Conservation (phyloP, 2,329 filamentous ascomycete species). For the Macrophomina pseudophaseolina region DNA sequence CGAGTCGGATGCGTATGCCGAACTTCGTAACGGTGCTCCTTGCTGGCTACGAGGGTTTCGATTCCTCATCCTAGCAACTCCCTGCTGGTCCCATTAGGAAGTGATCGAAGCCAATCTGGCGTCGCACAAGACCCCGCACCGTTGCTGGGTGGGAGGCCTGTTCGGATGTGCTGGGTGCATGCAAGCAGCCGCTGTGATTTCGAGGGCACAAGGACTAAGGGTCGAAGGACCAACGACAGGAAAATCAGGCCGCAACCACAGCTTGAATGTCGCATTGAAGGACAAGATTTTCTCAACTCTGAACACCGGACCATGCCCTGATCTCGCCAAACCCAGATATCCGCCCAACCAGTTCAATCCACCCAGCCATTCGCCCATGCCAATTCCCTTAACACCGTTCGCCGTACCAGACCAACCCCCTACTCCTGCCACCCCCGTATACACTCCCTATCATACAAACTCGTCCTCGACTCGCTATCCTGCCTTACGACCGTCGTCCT, state of each 20-base stretch:
- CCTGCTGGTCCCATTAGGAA: neutral
- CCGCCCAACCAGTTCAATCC: neutral
- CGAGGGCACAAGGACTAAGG: neutral
- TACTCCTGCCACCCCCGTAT: slow-evolving; percentile 2
- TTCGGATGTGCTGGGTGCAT: neutral
- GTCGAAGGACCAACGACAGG: too few species aligned
- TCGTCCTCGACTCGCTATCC: neutral
- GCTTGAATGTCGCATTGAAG: neutral
- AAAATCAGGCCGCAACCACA: neutral
- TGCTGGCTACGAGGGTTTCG: neutral
- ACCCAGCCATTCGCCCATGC: neutral
- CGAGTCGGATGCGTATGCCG: neutral
- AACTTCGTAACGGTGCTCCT: neutral
- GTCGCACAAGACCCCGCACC: neutral
- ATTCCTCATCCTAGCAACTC: neutral
- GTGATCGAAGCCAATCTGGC: neutral
- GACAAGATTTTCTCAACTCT: neutral
- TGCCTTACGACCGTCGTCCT: slow-evolving; percentile 13
- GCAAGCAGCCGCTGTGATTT: neutral
- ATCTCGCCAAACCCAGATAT: neutral
- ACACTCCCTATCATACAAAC: slow-evolving; percentile 18
- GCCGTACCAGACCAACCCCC: neutral
- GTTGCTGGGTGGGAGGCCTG: neutral
- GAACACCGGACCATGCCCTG: neutral
- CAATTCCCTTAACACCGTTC: too few species aligned